Base-by-base conservation (phyloP, 1,139 yeast species). In the Citeromyces hawaiiensis region DNA sequence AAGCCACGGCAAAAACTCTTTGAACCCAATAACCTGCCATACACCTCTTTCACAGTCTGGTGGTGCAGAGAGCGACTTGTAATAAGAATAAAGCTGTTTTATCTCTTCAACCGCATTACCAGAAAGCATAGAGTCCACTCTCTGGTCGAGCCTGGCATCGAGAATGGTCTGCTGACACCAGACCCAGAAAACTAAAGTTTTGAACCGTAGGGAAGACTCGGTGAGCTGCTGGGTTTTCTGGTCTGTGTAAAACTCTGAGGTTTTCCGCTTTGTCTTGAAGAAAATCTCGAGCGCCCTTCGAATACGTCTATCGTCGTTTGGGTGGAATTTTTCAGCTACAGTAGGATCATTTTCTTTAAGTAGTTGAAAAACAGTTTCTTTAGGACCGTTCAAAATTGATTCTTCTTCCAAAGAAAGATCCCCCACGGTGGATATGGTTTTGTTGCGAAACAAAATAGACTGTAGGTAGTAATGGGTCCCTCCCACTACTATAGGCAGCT, bases 1-100 rank as follows among this genome's bases (percentile, higher is more conserved):
- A 4, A 91, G 57, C 81, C 87, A 88, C 0, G 95, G 94, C 33
- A 87, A 56, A 53, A 91, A 88, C 55, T 91, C 97, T 52, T 86
- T 85, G 56, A 86, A 91, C 2, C 99, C 99, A 50, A 91, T 87
- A 2, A 86, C 96, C 58, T 91, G 98, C 86, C 87, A 88, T 0
- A 91, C 71, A 1, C 98, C 97, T 41, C 72, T 63, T 39, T 83
- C 80, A 42, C 76, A 60, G 41, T 72, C 76, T 2, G 76, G 75
- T 18, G 50, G 54, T 1, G 62, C 62, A 0, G 52, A 46, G 21
- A 46, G 46, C 1, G 40, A 38, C 21, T 49, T 42, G 45, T 68
- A 80, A 33, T 58, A 63, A 0, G 57, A 51, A 51, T 69, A 76
- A 54, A 91, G 54, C 39, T 74, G 71, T 7, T 67, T 53, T 10